Evolutionary conservation across 108 stramenopile genomes (phyloP).

Genomic region (Aurantiochytrium sp.): DNA sequence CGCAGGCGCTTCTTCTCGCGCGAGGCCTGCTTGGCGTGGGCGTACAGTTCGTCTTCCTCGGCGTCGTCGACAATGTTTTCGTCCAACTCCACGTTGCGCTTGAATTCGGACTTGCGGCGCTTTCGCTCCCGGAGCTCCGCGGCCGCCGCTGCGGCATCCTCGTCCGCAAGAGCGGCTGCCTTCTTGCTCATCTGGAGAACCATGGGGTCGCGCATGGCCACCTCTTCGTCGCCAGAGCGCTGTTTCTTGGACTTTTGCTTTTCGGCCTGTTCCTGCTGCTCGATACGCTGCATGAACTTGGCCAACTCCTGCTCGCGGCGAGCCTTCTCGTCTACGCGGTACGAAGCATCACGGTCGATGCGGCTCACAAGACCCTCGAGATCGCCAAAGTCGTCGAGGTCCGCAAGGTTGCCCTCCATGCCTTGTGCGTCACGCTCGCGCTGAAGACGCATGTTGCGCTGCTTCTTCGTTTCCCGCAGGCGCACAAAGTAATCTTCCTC

Average conservation of each 20-base stretch:
- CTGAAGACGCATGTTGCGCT: not conserved
- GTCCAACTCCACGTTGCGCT: not conserved
- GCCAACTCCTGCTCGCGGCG: slow-evolving; percentile 4
- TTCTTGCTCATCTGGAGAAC: not conserved
- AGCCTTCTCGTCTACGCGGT: not conserved
- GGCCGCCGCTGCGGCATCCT: not conserved
- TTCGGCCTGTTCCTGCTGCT: not conserved
- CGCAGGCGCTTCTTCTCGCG: not conserved
- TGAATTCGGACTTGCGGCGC: not conserved
- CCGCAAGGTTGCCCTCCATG: not conserved
- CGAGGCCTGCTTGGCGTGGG: not conserved
- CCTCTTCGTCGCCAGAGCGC: not conserved
- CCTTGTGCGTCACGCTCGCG: not conserved
- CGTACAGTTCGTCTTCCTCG: slow-evolving; percentile 22
- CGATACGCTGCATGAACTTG: not conserved
- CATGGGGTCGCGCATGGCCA: not conserved
- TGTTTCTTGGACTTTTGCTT: not conserved
- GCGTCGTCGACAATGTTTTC: not conserved
- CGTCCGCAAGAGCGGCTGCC: not conserved
- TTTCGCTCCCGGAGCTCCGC: not conserved
- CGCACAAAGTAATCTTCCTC: slow-evolving; percentile 18
- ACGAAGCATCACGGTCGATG: not conserved
- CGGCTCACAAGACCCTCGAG: slow-evolving; percentile 15
- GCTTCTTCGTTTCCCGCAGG: slow-evolving; percentile 8
- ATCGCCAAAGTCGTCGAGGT: slow-evolving; percentile 8